These are phyloP conservation scores for Myxozyma geophila DNA, from an alignment of 805 yeast species.

Conservation along the genomic window DNA sequence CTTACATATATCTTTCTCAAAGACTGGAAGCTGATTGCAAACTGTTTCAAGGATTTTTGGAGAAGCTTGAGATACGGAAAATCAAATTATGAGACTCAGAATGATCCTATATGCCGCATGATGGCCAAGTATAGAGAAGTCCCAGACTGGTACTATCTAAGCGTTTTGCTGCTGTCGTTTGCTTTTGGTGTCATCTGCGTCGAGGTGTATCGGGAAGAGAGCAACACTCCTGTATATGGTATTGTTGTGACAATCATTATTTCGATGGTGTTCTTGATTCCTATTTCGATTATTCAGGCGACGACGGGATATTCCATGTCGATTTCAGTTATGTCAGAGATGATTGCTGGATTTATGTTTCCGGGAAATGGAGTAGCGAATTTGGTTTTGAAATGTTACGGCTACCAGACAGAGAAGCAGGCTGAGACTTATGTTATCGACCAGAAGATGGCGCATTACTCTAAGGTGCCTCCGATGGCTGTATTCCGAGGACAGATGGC, in stretches of 20 bases:
- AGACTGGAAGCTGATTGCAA: conserved; percentile 10
- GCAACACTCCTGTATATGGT: conserved; percentile 66
- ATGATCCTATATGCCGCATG: conserved; percentile 60
- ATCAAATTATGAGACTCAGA: conserved; percentile 36
- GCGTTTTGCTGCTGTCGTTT: conserved; percentile 53
- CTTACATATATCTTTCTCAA: conserved; percentile 8
- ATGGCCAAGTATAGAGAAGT: conserved; percentile 64
- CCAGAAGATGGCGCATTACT: conserved; percentile 67
- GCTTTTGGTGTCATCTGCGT: conserved; percentile 51
- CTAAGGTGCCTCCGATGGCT: conserved; percentile 65
- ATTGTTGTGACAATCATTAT: conserved; percentile 60
- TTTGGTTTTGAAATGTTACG: conserved; percentile 65
- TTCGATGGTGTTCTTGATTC: conserved; percentile 60
- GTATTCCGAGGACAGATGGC: conserved; percentile 59
- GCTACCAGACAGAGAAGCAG: conserved; percentile 59
- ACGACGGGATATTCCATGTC: conserved; percentile 65
- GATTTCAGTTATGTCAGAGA: conserved; percentile 64
- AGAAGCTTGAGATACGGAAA: conserved; percentile 37
- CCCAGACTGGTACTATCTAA: conserved; percentile 65
- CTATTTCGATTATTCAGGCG: conserved; percentile 64
- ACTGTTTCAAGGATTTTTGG: conserved; percentile 7
- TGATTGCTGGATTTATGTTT: conserved; percentile 65
- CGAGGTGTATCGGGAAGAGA: conserved; percentile 49
- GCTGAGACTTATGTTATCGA: conserved; percentile 60
- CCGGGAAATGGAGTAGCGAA: conserved; percentile 69